phyloP scores from a whole-genome alignment of 73 alveolate species.

The Uronychia binucleata region DNA sequence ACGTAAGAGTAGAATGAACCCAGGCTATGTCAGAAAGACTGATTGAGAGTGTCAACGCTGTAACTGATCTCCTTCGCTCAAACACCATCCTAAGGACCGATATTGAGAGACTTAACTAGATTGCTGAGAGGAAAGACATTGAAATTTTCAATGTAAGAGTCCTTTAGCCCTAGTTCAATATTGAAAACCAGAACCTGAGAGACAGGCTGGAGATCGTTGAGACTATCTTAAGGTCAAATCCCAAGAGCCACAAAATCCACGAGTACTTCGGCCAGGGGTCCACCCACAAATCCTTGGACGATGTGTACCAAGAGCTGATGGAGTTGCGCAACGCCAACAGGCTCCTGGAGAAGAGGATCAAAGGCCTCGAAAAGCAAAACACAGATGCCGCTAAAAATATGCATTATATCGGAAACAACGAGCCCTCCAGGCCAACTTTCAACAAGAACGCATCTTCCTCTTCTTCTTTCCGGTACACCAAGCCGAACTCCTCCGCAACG shows the following conservation, averaged over 20 bases:
- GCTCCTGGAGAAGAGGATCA: constrained; percentile 38
- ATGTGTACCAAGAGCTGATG: constrained; percentile 37
- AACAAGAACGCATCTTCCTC: background rate
- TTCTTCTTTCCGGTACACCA: background rate
- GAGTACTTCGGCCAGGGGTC: background rate
- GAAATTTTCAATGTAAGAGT: constrained; percentile 15
- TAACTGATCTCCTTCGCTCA: constrained; percentile 46
- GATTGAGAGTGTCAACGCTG: constrained; percentile 49
- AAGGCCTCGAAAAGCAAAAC: constrained; percentile 28
- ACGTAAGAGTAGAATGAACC: background rate
- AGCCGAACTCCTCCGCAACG: background rate
- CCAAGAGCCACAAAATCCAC: background rate
- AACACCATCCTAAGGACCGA: constrained; percentile 39
- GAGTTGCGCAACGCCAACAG: constrained; percentile 35
- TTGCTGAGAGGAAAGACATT: constrained; percentile 21
- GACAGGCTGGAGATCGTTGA: constrained; percentile 49
- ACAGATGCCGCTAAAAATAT: constrained; percentile 34
- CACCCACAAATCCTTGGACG: constrained; percentile 14
- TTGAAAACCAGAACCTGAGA: constrained; percentile 42
- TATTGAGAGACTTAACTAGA: constrained; percentile 15
- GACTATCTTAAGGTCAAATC: constrained; percentile 20
- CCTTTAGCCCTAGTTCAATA: constrained; percentile 1
- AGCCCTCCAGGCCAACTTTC: constrained; percentile 44
- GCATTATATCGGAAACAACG: constrained; percentile 46
- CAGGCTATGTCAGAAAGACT: constrained; percentile 32